phyloP scores from a whole-genome alignment of 2,329 filamentous ascomycete species.

The Elsinoe ampelina region DNA sequence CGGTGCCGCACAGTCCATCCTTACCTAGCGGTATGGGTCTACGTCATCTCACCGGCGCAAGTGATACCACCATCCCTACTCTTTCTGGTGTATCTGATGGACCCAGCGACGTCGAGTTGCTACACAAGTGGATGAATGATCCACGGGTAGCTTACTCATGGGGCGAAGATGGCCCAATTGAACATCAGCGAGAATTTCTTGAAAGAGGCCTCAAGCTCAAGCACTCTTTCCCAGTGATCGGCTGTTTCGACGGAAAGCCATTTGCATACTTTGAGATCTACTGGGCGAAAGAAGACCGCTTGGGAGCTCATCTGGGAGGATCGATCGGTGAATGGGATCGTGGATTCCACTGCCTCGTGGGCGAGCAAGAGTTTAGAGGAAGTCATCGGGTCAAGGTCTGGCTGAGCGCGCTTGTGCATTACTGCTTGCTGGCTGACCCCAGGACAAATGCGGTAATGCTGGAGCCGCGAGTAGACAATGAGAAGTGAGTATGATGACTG shows the following conservation, averaged over 20 bases:
- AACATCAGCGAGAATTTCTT: constrained; percentile 59
- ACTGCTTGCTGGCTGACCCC: constrained; percentile 65
- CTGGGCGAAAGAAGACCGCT: constrained; percentile 86
- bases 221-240: constrained; percentile 84
- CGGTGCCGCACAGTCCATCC: constrained; percentile 47
- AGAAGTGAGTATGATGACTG: constrained; percentile 53
- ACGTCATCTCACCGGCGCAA: constrained; percentile 35
- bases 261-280: constrained; percentile 98
- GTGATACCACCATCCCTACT: constrained; percentile 38
- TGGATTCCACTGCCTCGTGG: constrained; percentile 79
- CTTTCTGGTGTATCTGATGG: constrained; percentile 23
- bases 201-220: constrained; percentile 52
- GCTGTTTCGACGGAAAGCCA: constrained; percentile 86
- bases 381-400: constrained; percentile 66
- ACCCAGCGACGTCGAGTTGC: constrained; percentile 53
- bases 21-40: constrained; percentile 14
- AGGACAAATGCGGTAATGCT: constrained; percentile 75
- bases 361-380: constrained; percentile 85
- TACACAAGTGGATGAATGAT: constrained; percentile 83
- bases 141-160: constrained; percentile 78
- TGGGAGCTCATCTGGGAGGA: constrained; percentile 59
- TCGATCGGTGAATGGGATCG: constrained; percentile 72
- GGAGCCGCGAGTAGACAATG: constrained; percentile 86
- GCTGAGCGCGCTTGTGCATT: constrained; percentile 81
- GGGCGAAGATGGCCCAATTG: constrained; percentile 54